These are phyloP conservation scores for Rhodotorula sphaerocarpa DNA, from an alignment of 768 basidiomycete species.

Conservation along the genomic window DNA sequence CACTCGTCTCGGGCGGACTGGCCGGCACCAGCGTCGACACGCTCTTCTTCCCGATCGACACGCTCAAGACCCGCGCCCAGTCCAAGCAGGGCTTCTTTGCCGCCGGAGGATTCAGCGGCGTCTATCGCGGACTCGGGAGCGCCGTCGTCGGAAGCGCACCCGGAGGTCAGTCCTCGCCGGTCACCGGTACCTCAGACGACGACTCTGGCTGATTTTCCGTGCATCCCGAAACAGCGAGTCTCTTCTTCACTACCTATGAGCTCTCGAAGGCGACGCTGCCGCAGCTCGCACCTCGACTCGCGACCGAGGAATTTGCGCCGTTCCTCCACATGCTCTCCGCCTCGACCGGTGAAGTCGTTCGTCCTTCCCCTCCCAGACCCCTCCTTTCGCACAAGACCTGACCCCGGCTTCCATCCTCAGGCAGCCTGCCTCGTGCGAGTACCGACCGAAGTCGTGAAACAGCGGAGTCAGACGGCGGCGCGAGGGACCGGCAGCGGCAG, in stretches of 20 bases:
- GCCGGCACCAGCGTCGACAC: constrained; percentile 91
- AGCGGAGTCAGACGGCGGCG: constrained; percentile 69
- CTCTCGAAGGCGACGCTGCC: constrained; percentile 70
- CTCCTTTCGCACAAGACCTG: neutral
- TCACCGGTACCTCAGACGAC: too few species aligned
- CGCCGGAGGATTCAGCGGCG: constrained; percentile 78
- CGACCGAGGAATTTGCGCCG: constrained; percentile 46
- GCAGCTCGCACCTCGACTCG: constrained; percentile 51
- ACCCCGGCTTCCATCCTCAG: neutral
- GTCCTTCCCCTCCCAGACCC: constrained; percentile 29
- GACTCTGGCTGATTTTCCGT: neutral
- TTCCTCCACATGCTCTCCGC: constrained; percentile 56
- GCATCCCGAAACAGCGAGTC: constrained; percentile 57
- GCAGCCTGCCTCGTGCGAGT: constrained; percentile 84
- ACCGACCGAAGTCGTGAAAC: constrained; percentile 93
- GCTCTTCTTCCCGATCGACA: constrained; percentile 93
- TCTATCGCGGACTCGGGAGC: constrained; percentile 90
- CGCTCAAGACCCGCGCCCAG: constrained; percentile 90
- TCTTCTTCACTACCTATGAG: constrained; percentile 92
- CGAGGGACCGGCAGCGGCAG: neutral
- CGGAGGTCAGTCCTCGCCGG: constrained; percentile 56
- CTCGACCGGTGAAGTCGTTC: constrained; percentile 53
- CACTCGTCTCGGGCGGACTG: constrained; percentile 66
- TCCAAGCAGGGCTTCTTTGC: constrained; percentile 72
- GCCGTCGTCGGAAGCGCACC: constrained; percentile 92